Base-by-base conservation (phyloP, 208 protist species). In the Acanthamoeba triangularis region DNA sequence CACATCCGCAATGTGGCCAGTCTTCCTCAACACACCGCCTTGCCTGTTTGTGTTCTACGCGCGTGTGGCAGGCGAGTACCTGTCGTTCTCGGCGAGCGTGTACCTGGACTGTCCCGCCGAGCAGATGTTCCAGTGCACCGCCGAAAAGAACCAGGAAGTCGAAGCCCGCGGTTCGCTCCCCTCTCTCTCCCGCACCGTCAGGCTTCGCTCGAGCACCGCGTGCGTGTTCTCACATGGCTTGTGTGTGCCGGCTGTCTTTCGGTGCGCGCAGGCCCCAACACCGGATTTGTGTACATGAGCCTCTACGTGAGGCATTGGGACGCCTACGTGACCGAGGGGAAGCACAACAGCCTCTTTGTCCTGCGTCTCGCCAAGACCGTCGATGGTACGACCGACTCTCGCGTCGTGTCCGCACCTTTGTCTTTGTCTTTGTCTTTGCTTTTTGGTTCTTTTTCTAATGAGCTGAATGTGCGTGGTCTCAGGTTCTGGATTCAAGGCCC, bases 271-370 rank as follows among this genome's bases (percentile, higher is more conserved):
- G 80, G 80, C 16, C 49, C 94, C 41, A 95, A 95, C 56, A 96
- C 95, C 37, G 85, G 67, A 33, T 47, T 95, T 28, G 93, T 96
- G 14, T 96, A 93, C 72, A 67, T 25, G 28, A 94, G 87, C 49
- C 63, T 96, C 33, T 96, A 76, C 59, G 91, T 96, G 16, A 44
- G 87, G 59, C 96, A 95, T 28, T 96, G 96, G 96, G 96, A 96
- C 65, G 6, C 41, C 23, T 96, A 82, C 20, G 56, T n/a, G 6
- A 93, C 54, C 52, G 78, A 94, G 47, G 96, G 94, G 44, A 96
- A 88, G 16, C 56, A 65, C 61, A 65, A 65, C 25, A 91, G 82
- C 61, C 41, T 96, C 18, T 88, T 96, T 65, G 67, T 88, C 74
- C 63, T 91, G 52, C 7, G 47, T 5, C 87, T 91, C 8, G 30